Evolutionary conservation across 768 basidiomycete species (phyloP), one percentile per base, ranked within the genome.

Genomic region (Hygrocybe coccinea): DNA sequence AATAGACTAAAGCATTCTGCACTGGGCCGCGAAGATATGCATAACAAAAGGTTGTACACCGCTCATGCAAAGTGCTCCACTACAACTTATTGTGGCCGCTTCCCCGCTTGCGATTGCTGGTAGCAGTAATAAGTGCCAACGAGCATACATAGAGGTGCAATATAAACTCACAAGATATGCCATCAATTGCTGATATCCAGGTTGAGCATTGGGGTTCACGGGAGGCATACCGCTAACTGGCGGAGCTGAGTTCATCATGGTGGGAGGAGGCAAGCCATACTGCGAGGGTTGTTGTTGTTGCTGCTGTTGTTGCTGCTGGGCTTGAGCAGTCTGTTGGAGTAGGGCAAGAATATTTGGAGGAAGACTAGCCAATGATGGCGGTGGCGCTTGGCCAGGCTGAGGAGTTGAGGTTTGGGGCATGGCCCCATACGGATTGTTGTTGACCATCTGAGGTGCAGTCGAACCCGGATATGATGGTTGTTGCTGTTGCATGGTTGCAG

Each of bases 301-400:
- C 38, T 68, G 71, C 50, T 70, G 75, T 41, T 68, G 65, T 44
- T 74, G 76, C 57, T 82, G 80, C 58, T 87, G 86, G 25, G 72
- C 74, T 58, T 71, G 65, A 50, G 60, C 47, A 52, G 62, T 51
- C 22, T 64, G 61, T 63, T 79, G 79, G n/a, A 90, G 66, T 43
- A 89, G 61, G 0, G 88, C 85, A 50, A 89, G 71, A 15, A 91
- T 76, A 59, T 86, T 86, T 0, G 87, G 85, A 2, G 89, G 85
- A 17, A 89, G 67, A 14, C 71, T 71, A 59, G 69, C 62, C 64
- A 80, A 36, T 59, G 59, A 44, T 67, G 61, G 50, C 22, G 69
- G 59, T n/a, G 72, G 59, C 47, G 70, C 69, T 24, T 71, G 71
- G 55, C 65, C 65, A 29, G 74, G 56, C 43, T 72, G 71, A 47